Base-by-base conservation (phyloP, 805 yeast species). In the Ogataea polymorpha region DNA sequence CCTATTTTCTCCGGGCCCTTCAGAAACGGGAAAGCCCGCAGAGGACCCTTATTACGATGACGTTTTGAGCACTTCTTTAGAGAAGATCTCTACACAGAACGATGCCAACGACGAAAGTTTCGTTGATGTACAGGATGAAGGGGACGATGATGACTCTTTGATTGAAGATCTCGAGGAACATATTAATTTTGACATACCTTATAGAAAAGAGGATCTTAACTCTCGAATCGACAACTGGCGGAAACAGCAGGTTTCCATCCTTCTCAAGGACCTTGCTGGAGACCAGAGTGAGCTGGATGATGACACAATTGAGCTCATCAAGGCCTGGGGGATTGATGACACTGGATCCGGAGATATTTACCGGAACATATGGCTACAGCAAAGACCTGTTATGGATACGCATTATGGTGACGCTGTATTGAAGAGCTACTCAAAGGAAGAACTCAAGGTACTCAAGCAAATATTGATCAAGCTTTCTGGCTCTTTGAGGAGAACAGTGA, bases 291-390 rank as follows among this genome's bases (percentile, higher is more conserved):
- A 46, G 3, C 24, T 46, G 12, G 54, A 53, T 23, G 28, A 32
- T 13, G 59, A 55, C 3, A 54, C 58, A 3, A 8, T 46, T 2
- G 63, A 59, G 11, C 47, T 58, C 14, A 53, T 60, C 36, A 50
- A 53, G 38, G 50, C 62, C 7, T 61, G 65, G 65, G 65, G 63
- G 2, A 57, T 61, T 15, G 65, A 59, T 16, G 56, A 58, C n/a
- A 33, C 41, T 11, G 18, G 14, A 23, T 13, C 29, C n/a, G 18
- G 25, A 13, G 23, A 31, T 9, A 18, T 32, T 11, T 14, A 29
- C 16, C 35, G 29, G 10, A 16, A 32, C 32, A 17, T 28, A 35
- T 23, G 37, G 29, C 12, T 35, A 24, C 13, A 11, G 9, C 27
- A 24, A n/a, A 24, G 1, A 11, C 27, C 13, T 24, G 27, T 24